Conservation (phyloP, 768 basidiomycete genomes). For the Rhizopogon sp. region DNA sequence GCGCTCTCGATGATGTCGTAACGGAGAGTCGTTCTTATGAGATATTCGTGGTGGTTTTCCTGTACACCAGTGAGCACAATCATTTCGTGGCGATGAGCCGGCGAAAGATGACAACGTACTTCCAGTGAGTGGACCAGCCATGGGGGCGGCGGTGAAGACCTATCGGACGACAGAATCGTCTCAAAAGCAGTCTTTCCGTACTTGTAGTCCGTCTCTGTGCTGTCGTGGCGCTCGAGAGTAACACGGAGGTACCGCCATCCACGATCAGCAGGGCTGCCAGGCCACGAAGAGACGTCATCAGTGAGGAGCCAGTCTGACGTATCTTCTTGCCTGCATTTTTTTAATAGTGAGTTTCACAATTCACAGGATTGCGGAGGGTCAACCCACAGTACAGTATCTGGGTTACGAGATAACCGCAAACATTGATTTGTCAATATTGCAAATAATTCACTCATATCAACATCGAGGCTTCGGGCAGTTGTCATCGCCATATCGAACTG, state of each 20-base stretch:
- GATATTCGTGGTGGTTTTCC: conserved; percentile 77
- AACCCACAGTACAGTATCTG: conserved; percentile 55
- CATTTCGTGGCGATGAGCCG: not conserved
- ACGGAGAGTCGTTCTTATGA: conserved; percentile 73
- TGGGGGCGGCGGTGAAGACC: conserved; percentile 59
- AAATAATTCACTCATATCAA: conserved; percentile 89
- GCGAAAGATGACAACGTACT: conserved; percentile 32
- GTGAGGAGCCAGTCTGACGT: conserved; percentile 80
- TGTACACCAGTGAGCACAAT: conserved; percentile 16
- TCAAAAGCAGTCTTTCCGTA: conserved; percentile 79
- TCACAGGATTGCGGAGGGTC: not conserved
- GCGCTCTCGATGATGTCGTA: conserved; percentile 80
- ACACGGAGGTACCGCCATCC: conserved; percentile 88
- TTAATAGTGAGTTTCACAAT: conserved; percentile 1
- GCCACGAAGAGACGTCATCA: conserved; percentile 78
- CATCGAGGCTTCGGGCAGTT: conserved; percentile 66
- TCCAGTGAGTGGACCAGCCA: conserved; percentile 80
- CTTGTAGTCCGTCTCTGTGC: conserved; percentile 58
- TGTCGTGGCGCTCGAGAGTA: conserved; percentile 75
- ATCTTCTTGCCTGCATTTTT: conserved; percentile 53
- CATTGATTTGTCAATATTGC: conserved; percentile 73
- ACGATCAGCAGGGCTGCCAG: conserved; percentile 72
- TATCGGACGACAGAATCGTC: conserved; percentile 65
- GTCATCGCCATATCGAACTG: conserved; percentile 77
- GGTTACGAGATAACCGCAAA: conserved; percentile 63